phyloP scores from a whole-genome alignment of 2,329 filamentous ascomycete species.

The Arthrocladium fulminans region DNA sequence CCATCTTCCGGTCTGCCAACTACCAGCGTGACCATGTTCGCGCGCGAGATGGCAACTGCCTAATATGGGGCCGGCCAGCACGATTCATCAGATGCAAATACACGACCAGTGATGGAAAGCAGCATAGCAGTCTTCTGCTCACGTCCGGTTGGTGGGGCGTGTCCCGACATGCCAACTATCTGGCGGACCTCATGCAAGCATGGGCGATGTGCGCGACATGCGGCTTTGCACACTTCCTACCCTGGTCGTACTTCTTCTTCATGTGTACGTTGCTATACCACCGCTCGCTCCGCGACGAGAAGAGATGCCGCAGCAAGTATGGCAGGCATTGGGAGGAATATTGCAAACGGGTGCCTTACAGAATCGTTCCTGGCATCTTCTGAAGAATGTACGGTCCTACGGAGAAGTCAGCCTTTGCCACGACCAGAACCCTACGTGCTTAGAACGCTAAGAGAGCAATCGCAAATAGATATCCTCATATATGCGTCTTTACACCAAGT shows the following conservation, averaged over 20 bases:
- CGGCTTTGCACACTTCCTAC: slow-evolving; percentile 31
- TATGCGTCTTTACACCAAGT: too few relatives aligned
- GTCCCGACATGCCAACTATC: slow-evolving; percentile 35
- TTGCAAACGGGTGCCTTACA: slow-evolving; percentile 34
- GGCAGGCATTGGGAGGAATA: slow-evolving; percentile 39
- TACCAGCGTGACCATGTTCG: slow-evolving; percentile 38
- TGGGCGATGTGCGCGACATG: slow-evolving; percentile 37
- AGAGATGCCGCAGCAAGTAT: slow-evolving; percentile 38
- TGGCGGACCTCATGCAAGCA: slow-evolving; percentile 33
- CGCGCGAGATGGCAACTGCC: slow-evolving; percentile 32
- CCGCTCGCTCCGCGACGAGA: slow-evolving; percentile 39
- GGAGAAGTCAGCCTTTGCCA: too few relatives aligned
- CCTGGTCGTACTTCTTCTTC: slow-evolving; percentile 40
- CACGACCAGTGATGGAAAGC: slow-evolving; percentile 34
- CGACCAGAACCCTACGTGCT: too few relatives aligned
- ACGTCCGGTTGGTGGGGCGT: slow-evolving; percentile 36
- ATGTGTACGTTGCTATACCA: slow-evolving; percentile 39
- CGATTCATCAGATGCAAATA: slow-evolving; percentile 33
- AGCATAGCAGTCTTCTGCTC: slow-evolving; percentile 34
- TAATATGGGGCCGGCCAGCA: slow-evolving; percentile 37
- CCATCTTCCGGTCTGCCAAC: slow-evolving; percentile 39
- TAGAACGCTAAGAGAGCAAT: too few relatives aligned
- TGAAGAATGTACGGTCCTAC: too few relatives aligned
- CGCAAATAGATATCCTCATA: too few relatives aligned
- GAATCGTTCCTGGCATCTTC: slow-evolving; percentile 35